Evolutionary conservation across 2,329 filamentous ascomycete genomes (phyloP).

Genomic region (Dryadomyces sulphureus): DNA sequence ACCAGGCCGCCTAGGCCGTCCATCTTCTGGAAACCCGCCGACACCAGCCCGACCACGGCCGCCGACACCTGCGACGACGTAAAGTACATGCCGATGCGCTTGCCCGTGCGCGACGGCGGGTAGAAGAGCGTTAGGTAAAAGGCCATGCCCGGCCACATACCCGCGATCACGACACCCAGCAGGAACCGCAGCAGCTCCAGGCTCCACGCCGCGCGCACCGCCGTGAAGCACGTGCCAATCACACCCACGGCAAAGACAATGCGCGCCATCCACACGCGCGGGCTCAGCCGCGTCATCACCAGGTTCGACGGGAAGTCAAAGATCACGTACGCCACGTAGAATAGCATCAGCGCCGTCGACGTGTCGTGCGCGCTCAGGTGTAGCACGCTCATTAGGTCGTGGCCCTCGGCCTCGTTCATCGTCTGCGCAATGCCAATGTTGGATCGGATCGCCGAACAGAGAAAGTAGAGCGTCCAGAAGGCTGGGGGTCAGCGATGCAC

Average conservation of each 20-base stretch:
- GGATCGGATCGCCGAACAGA: conserved; percentile 81
- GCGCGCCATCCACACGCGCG: conserved; percentile 80
- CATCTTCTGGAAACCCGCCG: conserved; percentile 84
- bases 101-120: conserved; percentile 70
- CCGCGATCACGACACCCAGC: conserved; percentile 74
- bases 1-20: conserved; percentile 62
- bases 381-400: conserved; percentile 63
- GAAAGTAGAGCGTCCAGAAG: conserved; percentile 83
- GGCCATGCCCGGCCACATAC: conserved; percentile 92
- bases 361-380: conserved; percentile 59
- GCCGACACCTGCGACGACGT: conserved; percentile 81
- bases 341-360: conserved; percentile 71
- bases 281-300: conserved; percentile 72
- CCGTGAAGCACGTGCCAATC: conserved; percentile 71
- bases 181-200: conserved; percentile 78
- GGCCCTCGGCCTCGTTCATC: conserved; percentile 59
- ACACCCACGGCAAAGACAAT: conserved; percentile 80
- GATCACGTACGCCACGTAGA: conserved; percentile 84
- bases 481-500: conserved; percentile 25
- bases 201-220: conserved; percentile 70
- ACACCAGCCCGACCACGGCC: conserved; percentile 77
- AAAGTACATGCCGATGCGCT: conserved; percentile 76
- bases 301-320: conserved; percentile 84
- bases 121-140: conserved; percentile 90
- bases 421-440: conserved; percentile 91